phyloP scores from a whole-genome alignment of 306 rosid genomes.

The Glycine tomentella region DNA sequence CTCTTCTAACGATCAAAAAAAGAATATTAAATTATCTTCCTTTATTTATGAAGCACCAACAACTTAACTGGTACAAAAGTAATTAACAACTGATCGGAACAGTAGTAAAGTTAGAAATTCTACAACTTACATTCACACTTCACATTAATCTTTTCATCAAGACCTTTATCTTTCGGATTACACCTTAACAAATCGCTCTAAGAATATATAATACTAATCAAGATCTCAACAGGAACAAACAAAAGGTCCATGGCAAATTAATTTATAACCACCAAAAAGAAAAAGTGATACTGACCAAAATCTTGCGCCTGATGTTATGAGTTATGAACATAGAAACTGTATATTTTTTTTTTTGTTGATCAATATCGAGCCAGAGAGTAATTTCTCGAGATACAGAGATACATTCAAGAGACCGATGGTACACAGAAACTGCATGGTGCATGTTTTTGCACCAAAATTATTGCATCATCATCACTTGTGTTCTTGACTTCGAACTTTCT shows the following conservation, averaged over 20 bases:
- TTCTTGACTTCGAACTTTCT: conserved; percentile 56
- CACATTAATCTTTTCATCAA: conserved; percentile 38
- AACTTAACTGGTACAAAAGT: conserved; percentile 51
- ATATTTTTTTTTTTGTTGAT: no score
- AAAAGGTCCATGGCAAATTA: conserved; percentile 3
- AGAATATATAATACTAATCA: conserved; percentile 14
- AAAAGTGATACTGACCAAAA: conserved; percentile 42
- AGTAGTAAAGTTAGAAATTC: conserved; percentile 53
- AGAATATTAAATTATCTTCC: no score
- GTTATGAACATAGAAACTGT: conserved; percentile 17
- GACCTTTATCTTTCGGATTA: conserved; percentile 45
- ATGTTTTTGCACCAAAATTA: conserved; percentile 7
- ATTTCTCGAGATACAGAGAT: no score
- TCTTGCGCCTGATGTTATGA: conserved; percentile 18
- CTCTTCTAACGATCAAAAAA: background rate
- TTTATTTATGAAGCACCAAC: background rate
- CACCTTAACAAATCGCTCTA: conserved; percentile 30
- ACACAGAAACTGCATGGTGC: background rate
- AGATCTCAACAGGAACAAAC: conserved; percentile 36
- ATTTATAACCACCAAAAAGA: background rate
- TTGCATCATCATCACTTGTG: conserved; percentile 5
- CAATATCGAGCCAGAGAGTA: no score
- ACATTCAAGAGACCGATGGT: no score
- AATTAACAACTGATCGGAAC: conserved; percentile 44
- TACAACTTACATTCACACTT: background rate